These are phyloP conservation scores for Mimosa bimucronata DNA, from an alignment of 306 rosid genomes.

Conservation along the genomic window DNA sequence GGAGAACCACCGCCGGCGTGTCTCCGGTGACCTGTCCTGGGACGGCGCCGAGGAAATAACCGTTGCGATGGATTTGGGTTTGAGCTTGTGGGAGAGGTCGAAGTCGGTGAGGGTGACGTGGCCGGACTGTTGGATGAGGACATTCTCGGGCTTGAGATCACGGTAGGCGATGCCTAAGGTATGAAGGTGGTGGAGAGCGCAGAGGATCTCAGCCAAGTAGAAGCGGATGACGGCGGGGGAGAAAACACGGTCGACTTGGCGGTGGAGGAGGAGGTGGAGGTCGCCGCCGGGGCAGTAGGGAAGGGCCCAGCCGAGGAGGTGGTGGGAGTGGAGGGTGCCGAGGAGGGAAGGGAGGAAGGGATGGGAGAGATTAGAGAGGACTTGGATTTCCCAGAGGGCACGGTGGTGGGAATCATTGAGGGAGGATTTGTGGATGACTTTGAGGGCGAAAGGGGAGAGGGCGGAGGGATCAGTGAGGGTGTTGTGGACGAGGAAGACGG, in stretches of 20 bases:
- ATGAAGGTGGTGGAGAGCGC: conserved; percentile 85
- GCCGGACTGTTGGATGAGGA: conserved; percentile 77
- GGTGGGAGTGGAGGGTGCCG: conserved; percentile 55
- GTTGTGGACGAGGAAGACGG: conserved; percentile 79
- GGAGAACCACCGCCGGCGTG: conserved; percentile 61
- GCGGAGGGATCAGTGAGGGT: conserved; percentile 35
- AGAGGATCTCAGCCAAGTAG: conserved; percentile 81
- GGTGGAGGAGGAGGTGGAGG: conserved; percentile 83
- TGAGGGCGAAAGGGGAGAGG: conserved; percentile 61
- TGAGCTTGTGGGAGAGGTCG: conserved; percentile 75
- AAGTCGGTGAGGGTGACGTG: conserved; percentile 95
- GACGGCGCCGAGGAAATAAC: neutral
- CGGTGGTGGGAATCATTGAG: conserved; percentile 47
- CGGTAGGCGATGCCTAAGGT: conserved; percentile 83
- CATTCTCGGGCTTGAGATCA: conserved; percentile 93
- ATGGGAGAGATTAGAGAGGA: conserved; percentile 62
- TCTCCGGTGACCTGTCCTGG: conserved; percentile 35
- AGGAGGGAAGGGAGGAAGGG: conserved; percentile 75
- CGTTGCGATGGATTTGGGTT: conserved; percentile 43
- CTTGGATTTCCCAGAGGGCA: conserved; percentile 83
- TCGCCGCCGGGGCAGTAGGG: conserved; percentile 97
- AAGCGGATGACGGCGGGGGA: conserved; percentile 77
- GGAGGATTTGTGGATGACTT: conserved; percentile 73
- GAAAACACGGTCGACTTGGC: conserved; percentile 76
- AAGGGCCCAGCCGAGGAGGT: conserved; percentile 73